Percentiles rank a stretch among this genome's conserved stretches.
Evolutionary conservation across 1,284 basidiomycete species (phyloP).

Genomic region (Marasmius oreades): DNA sequence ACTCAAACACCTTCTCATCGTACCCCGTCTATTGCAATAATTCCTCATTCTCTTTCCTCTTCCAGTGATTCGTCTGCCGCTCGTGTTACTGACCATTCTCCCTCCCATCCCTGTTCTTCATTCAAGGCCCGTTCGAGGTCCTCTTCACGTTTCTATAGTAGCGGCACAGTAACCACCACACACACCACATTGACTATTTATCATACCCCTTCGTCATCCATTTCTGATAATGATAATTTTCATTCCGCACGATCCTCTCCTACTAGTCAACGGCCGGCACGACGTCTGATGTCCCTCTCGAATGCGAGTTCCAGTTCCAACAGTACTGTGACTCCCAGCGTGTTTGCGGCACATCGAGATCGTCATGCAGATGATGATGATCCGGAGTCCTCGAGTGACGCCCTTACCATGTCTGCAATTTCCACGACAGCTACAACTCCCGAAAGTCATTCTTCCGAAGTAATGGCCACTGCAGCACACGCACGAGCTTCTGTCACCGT

Average conservation of each 20-base stretch:
- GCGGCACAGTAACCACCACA: conserved; percentile 38
- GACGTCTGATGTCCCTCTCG: conserved; percentile 42
- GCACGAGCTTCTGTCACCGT: conserved; percentile 18
- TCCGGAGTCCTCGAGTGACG: background rate
- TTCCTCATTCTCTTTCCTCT: conserved; percentile 18
- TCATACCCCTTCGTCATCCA: conserved; percentile 72
- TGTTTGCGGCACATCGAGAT: conserved; percentile 43
- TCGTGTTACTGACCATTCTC: conserved; percentile 19
- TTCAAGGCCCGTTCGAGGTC: conserved; percentile 39
- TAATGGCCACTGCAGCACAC: conserved; percentile 13
- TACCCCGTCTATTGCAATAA: conserved; percentile 29
- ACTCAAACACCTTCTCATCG: conserved; percentile 13
- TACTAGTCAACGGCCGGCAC: conserved; percentile 19
- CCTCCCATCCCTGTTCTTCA: conserved; percentile 26
- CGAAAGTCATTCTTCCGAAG: background rate
- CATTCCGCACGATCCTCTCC: conserved; percentile 52
- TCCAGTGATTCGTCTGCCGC: conserved; percentile 16
- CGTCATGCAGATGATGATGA: conserved; percentile 20
- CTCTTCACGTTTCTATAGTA: conserved; percentile 38
- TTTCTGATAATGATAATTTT: conserved; percentile 43
- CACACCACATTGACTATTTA: conserved; percentile 58
- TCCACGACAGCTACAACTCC: conserved; percentile 2
- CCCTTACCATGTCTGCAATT: background rate
- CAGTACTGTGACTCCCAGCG: conserved; percentile 62
- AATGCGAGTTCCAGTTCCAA: conserved; percentile 40